These are phyloP conservation scores for Austroboletus rostrupii DNA, from an alignment of 1,284 basidiomycete genomes.

Conservation along the genomic window DNA sequence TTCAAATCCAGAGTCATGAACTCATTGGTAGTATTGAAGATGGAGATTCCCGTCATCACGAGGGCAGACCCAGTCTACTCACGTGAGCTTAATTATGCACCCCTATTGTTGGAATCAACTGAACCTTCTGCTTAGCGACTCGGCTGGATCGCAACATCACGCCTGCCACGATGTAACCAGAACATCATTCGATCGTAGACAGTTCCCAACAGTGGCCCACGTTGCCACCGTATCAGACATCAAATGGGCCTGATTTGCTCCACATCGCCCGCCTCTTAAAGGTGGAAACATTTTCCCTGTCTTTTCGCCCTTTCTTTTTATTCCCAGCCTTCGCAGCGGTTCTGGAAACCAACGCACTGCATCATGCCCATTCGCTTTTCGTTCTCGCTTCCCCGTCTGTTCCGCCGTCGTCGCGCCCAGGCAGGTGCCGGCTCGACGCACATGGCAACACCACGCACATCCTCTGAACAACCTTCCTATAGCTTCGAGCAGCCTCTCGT, in stretches of 20 bases:
- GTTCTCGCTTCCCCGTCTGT: conserved; percentile 11
- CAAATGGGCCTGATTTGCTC: too few relatives aligned
- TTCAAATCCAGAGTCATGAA: too few relatives aligned
- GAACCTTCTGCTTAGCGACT: too few relatives aligned
- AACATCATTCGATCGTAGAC: background rate
- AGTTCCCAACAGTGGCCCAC: background rate
- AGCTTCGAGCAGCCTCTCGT: background rate
- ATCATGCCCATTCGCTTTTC: conserved; percentile 21
- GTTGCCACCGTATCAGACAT: background rate
- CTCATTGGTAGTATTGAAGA: too few relatives aligned
- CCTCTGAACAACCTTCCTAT: background rate
- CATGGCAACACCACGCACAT: background rate
- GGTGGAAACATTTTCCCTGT: background rate
- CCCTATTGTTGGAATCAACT: too few relatives aligned
- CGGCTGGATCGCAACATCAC: too few relatives aligned
- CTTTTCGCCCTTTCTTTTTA: background rate
- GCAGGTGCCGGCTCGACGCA: background rate
- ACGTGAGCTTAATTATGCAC: too few relatives aligned
- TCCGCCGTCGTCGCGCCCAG: conserved; percentile 13
- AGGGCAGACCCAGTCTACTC: too few relatives aligned
- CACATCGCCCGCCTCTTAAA: background rate
- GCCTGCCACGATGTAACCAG: too few relatives aligned
- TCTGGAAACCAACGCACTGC: background rate
- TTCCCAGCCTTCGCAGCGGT: too few relatives aligned
- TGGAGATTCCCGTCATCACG: too few relatives aligned